Evolutionary conservation across 2,329 filamentous ascomycete genomes (phyloP), one percentile per base, ranked within the genome.

Genomic region (Pseudogymnoascus verrucosus): DNA sequence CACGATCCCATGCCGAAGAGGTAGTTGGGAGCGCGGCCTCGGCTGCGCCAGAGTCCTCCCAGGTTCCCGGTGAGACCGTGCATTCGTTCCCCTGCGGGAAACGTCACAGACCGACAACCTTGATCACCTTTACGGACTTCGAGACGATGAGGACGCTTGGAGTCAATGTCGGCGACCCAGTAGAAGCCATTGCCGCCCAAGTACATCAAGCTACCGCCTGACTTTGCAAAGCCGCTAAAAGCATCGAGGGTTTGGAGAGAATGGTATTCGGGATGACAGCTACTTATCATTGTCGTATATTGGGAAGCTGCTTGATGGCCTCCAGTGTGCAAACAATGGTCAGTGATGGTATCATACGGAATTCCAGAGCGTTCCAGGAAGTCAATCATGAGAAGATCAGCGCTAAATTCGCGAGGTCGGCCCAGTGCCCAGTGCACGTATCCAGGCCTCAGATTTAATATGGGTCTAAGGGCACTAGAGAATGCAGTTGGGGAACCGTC

Each of bases 121-220:
- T 73, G 69, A 51, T 74, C 73, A n/a, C 69, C 73, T 10, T 70
- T 68, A 10, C 74, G 73, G 37, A 75, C 72, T 64, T 76, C 74
- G 19, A 75, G 66, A 19, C 74, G 73, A 64, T 74, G 72, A 14
- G 72, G 66, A 3, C 66, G 65, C 12, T 63, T 64, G 31, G 65
- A 51, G 34, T 72, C 68, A 12, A 65, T 63, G 5, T 64, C 71
- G 4, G 72, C 67, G 3, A 67, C 65, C 71, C 70, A 76, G 66
- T 76, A 76, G 67, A 74, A 76, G 12, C 74, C 74, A 62, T 76
- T 76, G 7, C 74, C 74, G n/a, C 74, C 74, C 6, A 74, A 66
- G 62, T 76, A 77, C 71, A 77, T 73, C 54, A 77, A 63, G 61
- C 70, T 72, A 2, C 75, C 74, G 8, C 75, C 74, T 2, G 60